Base-by-base conservation (phyloP, 768 basidiomycete species). In the Udeniomyces megalosporus region DNA sequence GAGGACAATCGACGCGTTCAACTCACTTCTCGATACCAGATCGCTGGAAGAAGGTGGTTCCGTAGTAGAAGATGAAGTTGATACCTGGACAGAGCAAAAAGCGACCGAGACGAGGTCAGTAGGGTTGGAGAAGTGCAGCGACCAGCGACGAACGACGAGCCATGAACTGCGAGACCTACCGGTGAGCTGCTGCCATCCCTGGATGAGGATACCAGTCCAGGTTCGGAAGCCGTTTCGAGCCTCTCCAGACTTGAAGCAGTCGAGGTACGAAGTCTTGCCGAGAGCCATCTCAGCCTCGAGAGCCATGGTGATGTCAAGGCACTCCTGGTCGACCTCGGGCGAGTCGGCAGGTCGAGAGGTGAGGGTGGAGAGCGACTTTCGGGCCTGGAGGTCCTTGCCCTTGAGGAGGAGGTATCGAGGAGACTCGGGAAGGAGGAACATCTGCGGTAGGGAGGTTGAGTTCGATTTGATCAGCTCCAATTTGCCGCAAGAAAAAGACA, bases 141-240 rank as follows among this genome's bases (percentile, higher is more conserved):
- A 80, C 71, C 78, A 84, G 68, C 53, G 35, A 46, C 3, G 45
- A 8, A 28, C 31, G 15, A n/a, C 34, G 22, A 44, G 6, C 7
- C 66, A 68, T 22, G 4, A 4, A 57, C 15, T 4, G 29, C 67
- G 84, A 82, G 72, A 82, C 80, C 68, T 42, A 12, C 54, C 38
- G 7, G 87, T 88, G 72, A 87, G 79, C 73, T 88, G 85, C 74
- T 86, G 84, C 78, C 78, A 78, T 66, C 77, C 80, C 70, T 92
- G 88, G 66, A 91, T 67, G 71, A 82, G 81, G 68, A 87, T 85
- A 68, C 89, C 89, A 35, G 85, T 82, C 70, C 84, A 76, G 17
- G 85, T 88, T 65, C 86, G 82, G 69, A 84, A 80, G 47, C 79
- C 68, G 68, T 85, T 87, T 10, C 35, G 78, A 73, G 78, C 80